Evolutionary conservation across 345 rosid genomes (phyloP).

Genomic region (Ceriops zippeliana): DNA sequence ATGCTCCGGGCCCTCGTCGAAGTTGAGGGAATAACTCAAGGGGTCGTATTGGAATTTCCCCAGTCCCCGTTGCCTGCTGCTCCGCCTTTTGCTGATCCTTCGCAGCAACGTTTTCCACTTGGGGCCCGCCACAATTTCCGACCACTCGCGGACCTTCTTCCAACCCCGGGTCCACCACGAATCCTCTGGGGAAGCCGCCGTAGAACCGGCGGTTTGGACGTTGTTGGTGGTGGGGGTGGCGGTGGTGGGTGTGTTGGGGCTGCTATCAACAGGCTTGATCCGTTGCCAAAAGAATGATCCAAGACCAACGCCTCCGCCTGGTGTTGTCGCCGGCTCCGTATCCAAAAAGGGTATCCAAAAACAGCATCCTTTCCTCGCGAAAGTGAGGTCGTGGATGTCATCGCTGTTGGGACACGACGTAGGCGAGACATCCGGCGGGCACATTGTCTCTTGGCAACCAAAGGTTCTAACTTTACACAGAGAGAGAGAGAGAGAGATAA

Average conservation of each 20-base stretch:
- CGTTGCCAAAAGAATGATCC: slow-evolving; percentile 49
- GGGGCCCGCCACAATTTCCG: slow-evolving; percentile 47
- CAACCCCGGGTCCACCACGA: slow-evolving; percentile 45
- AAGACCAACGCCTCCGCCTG: background rate
- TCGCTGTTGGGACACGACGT: slow-evolving; percentile 20
- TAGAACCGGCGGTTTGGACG: no score
- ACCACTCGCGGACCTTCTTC: slow-evolving; percentile 48
- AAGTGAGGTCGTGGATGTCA: slow-evolving; percentile 33
- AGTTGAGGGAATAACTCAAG: background rate
- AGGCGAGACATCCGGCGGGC: slow-evolving; percentile 16
- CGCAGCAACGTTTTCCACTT: slow-evolving; percentile 56
- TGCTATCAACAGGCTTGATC: slow-evolving; percentile 27
- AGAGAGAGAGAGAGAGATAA: slow-evolving; percentile 5
- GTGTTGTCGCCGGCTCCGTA: background rate
- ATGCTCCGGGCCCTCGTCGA: background rate
- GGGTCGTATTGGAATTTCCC: background rate
- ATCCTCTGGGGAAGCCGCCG: background rate
- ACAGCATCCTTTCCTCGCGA: slow-evolving; percentile 38
- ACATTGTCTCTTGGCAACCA: slow-evolving; percentile 17
- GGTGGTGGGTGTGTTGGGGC: background rate
- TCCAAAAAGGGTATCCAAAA: slow-evolving; percentile 32
- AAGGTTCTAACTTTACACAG: background rate
- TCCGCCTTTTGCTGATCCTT: slow-evolving; percentile 8
- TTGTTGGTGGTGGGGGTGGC: background rate
- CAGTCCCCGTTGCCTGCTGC: background rate